A percentile compares a stretch with the other conserved stretches of the same genome.
Evolutionary conservation across 1,284 basidiomycete genomes (phyloP).

Genomic region (Pisolithus thermaeus): DNA sequence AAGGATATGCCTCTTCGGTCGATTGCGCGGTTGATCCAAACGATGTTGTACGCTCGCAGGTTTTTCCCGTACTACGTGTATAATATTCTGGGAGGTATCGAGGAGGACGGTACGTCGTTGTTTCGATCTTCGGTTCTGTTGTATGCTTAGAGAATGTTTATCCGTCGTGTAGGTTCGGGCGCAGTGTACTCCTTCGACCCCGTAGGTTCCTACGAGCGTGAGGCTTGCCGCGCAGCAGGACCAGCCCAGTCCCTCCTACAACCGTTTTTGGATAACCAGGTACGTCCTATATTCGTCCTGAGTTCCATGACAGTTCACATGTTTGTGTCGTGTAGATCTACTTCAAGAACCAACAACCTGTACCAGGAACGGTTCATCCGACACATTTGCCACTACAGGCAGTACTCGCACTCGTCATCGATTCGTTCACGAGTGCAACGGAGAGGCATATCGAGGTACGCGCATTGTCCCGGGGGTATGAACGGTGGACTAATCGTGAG

Average conservation of each 20-base stretch:
- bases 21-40: constrained; percentile 91
- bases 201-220: constrained; percentile 92
- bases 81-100: constrained; percentile 91
- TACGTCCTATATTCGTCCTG: constrained; percentile 41
- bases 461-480: constrained; percentile 5
- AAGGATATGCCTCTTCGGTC: constrained; percentile 91
- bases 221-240: constrained; percentile 90
- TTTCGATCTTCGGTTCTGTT: constrained; percentile 11
- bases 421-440: constrained; percentile 90
- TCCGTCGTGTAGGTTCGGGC: constrained; percentile 61
- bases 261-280: constrained; percentile 96
- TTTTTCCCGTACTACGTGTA: constrained; percentile 98
- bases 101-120: constrained; percentile 75
- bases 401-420: constrained; percentile 83
- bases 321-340: constrained; percentile 62
- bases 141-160: constrained; percentile 7
- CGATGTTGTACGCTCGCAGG: constrained; percentile 89
- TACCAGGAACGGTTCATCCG: constrained; percentile 64
- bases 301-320: constrained; percentile 20
- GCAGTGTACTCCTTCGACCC: constrained; percentile 97
- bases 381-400: constrained; percentile 74
- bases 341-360: constrained; percentile 86
- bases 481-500: constrained; percentile 10
- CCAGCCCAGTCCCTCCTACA: constrained; percentile 88
- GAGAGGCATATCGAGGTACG: constrained; percentile 92